Evolutionary conservation across 768 basidiomycete species (phyloP).

Genomic region (Pleurotus citrinopileatus): DNA sequence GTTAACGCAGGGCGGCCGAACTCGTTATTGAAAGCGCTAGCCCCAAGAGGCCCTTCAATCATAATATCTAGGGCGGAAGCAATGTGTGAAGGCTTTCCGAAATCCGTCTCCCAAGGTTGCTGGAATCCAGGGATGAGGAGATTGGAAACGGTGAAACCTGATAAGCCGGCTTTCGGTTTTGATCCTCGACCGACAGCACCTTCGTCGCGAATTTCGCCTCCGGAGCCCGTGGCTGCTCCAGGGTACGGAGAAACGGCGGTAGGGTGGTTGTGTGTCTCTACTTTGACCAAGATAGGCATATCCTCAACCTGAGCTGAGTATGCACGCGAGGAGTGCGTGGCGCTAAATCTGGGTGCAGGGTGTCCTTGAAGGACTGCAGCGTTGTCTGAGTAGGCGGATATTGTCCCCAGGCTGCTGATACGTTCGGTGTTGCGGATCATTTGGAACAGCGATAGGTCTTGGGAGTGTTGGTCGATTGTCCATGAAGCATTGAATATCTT

Average conservation of each 20-base stretch:
- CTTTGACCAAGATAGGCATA: slow-evolving; percentile 92
- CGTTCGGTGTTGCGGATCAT: slow-evolving; percentile 98
- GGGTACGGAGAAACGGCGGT: slow-evolving; percentile 98
- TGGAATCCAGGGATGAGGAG: slow-evolving; percentile 86
- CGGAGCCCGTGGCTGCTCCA: slow-evolving; percentile 98
- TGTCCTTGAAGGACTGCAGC: slow-evolving; percentile 91
- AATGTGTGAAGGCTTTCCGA: slow-evolving; percentile 87
- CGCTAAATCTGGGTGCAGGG: slow-evolving; percentile 70
- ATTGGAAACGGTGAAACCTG: slow-evolving; percentile 93
- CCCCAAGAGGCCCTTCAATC: slow-evolving; percentile 93
- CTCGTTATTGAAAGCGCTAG: slow-evolving; percentile 97
- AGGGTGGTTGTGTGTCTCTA: slow-evolving; percentile 99
- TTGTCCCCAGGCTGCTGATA: slow-evolving; percentile 69
- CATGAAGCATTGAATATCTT: slow-evolving; percentile 99
- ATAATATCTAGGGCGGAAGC: slow-evolving; percentile 95
- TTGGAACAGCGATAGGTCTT: slow-evolving; percentile 79
- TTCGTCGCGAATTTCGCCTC: slow-evolving; percentile 98
- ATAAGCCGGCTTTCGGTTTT: slow-evolving; percentile 91
- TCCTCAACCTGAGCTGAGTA: slow-evolving; percentile 65
- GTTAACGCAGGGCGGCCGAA: slow-evolving; percentile 91
- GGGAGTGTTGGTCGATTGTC: slow-evolving; percentile 73
- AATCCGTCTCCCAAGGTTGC: slow-evolving; percentile 96
- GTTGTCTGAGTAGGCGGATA: slow-evolving; percentile 98
- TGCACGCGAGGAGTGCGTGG: slow-evolving; percentile 30
- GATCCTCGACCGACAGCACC: slow-evolving; percentile 95